A percentile compares a stretch with the other conserved stretches of the same genome.
Conservation (phyloP, 129 eudicot species). For the Artemisia tridentata region DNA sequence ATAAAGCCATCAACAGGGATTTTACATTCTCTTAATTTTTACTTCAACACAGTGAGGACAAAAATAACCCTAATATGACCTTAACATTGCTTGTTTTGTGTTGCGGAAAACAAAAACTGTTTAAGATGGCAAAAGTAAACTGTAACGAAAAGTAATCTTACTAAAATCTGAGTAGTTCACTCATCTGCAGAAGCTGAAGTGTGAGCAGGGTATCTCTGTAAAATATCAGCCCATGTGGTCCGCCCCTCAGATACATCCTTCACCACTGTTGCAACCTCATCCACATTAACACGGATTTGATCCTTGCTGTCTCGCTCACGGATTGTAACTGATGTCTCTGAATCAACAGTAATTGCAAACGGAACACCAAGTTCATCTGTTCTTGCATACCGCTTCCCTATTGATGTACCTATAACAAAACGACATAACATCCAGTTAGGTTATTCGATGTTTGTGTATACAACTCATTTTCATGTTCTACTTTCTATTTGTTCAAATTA, state of each 20-base stretch:
- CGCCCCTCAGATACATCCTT: conserved; percentile 59
- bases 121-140: not conserved
- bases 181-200: conserved; percentile 46
- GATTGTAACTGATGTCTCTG: conserved; percentile 54
- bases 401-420: conserved; percentile 56
- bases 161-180: conserved; percentile 15
- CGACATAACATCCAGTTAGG: not conserved
- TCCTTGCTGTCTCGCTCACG: conserved; percentile 67
- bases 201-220: conserved; percentile 40
- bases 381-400: conserved; percentile 73
- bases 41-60: not conserved
- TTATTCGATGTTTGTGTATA: not conserved
- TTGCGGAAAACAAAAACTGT: not conserved
- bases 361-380: conserved; percentile 79
- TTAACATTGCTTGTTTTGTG: not conserved
- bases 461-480: not conserved
- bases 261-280: conserved; percentile 57
- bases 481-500: not conserved
- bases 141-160: not conserved
- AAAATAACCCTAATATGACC: not conserved
- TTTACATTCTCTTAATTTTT: not conserved
- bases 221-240: conserved; percentile 53
- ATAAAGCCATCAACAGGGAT: not conserved
- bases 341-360: conserved; percentile 67
- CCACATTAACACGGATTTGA: conserved; percentile 61